phyloP scores from a whole-genome alignment of 805 yeast species.

The Ogataea pignaliae region DNA sequence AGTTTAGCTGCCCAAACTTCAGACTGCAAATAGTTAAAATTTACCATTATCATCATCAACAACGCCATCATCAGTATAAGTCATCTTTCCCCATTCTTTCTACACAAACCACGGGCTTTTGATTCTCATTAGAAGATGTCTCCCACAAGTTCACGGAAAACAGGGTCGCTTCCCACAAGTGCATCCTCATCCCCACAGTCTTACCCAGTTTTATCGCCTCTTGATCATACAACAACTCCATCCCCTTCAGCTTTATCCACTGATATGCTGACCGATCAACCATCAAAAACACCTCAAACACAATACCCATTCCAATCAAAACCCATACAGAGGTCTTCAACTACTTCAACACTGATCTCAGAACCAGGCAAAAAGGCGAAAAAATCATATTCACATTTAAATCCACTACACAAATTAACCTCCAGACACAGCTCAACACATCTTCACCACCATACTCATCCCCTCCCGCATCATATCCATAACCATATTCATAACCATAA shows the following conservation, averaged over 20 bases:
- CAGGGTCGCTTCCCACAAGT: neutral
- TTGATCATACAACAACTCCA: neutral
- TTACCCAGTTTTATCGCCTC: neutral
- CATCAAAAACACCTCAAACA: too few species aligned
- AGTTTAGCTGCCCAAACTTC: too few species aligned
- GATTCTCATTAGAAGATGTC: too few species aligned
- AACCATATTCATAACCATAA: neutral
- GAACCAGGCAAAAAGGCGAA: neutral
- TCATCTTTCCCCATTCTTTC: too few species aligned
- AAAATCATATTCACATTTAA: constrained; percentile 3
- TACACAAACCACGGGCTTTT: too few species aligned
- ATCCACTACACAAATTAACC: constrained; percentile 5
- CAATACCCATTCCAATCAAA: too few species aligned
- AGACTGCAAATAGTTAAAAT: too few species aligned
- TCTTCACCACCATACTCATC: neutral
- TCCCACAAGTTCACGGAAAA: neutral
- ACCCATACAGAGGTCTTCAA: too few species aligned
- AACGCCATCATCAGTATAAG: too few species aligned
- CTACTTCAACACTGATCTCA: neutral
- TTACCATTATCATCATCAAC: too few species aligned
- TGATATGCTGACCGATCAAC: too few species aligned
- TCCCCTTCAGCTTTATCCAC: neutral
- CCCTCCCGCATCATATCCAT: neutral
- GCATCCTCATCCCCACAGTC: neutral
- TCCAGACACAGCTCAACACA: too few species aligned